phyloP scores from a whole-genome alignment of 2,329 filamentous ascomycete genomes.

The Mycogone perniciosa region DNA sequence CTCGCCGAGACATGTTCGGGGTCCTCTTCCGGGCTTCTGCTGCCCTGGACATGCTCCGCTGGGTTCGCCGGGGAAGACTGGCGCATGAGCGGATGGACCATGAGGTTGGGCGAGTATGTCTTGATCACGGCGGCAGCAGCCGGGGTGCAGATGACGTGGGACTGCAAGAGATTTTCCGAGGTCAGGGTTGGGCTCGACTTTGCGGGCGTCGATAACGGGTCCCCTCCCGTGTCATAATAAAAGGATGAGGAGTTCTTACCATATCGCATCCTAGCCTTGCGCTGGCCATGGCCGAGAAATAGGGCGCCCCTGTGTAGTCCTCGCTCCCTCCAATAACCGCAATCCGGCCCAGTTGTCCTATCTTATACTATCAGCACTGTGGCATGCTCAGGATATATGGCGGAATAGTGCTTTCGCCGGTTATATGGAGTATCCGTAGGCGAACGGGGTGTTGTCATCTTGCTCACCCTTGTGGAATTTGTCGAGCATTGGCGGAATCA shows the following conservation, averaged over 20 bases:
- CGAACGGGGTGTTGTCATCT: background rate
- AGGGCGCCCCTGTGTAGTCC: constrained; percentile 95
- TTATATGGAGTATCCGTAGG: background rate
- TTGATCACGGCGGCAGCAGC: constrained; percentile 86
- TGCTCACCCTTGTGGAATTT: constrained; percentile 86
- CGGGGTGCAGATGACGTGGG: constrained; percentile 92
- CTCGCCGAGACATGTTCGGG: constrained; percentile 56
- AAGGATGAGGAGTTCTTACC: constrained; percentile 43
- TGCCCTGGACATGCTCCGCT: constrained; percentile 39
- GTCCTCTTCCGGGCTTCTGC: constrained; percentile 39
- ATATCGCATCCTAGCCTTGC: constrained; percentile 85
- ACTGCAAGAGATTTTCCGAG: constrained; percentile 41
- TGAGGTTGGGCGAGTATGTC: constrained; percentile 93
- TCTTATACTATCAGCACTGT: constrained; percentile 8
- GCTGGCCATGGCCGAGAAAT: constrained; percentile 96
- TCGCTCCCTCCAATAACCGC: constrained; percentile 92
- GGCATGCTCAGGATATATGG: background rate
- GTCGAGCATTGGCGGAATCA: constrained; percentile 91
- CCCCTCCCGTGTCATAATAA: background rate
- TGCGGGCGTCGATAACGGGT: too few species aligned
- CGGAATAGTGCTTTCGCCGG: background rate
- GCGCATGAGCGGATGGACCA: constrained; percentile 96
- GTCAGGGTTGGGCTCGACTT: background rate
- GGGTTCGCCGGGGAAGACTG: constrained; percentile 46
- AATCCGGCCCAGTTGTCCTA: constrained; percentile 85